Base-by-base conservation (phyloP, 139 green algal species). In the Deuterostichococcus epilithicus region DNA sequence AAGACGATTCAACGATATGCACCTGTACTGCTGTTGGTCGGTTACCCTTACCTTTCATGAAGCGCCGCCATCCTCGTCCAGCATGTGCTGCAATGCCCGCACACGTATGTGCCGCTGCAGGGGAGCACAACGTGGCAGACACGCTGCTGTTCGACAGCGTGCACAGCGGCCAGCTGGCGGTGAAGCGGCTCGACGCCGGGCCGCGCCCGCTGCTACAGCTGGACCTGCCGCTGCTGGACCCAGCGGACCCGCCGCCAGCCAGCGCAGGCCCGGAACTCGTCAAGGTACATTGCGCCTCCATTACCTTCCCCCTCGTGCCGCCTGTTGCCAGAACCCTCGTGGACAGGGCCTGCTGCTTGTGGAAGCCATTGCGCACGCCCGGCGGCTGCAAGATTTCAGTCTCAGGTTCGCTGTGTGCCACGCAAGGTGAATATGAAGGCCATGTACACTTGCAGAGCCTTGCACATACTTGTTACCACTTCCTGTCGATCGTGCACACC, bases 161-260 rank as follows among this genome's bases (percentile, higher is more conserved):
- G 52, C 52, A 63, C 22, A 86, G 78, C 59, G 82, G 82, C 1
- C 74, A 80, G 68, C 69, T 81, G 22, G n/a, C 68, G 2, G 79
- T 86, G 5, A 65, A 6, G 52, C 73, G 47, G 25, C 44, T 72
- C 15, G 25, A 26, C 10, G 22, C 26, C 59, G 37, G 35, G 30
- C 22, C 25, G 36, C 30, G 23, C 36, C 59, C 20, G 22, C 68
- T 79, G 68, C 63, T 86, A 30, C 60, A 38, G 52, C 76, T 85
- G 80, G 69, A 82, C 60, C 8, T 86, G 32, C 81, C 82, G 34
- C 39, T 76, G 70, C 33, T 74, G 25, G 63, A 47, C 25, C 20
- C 69, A 5, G 60, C 3, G 5, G 79, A 47, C n/a, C 28, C 63
- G 63, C 45, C 76, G 36, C 78, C 78, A 0, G 3, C 22, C 2